Evolutionary conservation across 2,329 filamentous ascomycete species (phyloP), one percentile per base, ranked within the genome.

Genomic region (Fusarium sp.): DNA sequence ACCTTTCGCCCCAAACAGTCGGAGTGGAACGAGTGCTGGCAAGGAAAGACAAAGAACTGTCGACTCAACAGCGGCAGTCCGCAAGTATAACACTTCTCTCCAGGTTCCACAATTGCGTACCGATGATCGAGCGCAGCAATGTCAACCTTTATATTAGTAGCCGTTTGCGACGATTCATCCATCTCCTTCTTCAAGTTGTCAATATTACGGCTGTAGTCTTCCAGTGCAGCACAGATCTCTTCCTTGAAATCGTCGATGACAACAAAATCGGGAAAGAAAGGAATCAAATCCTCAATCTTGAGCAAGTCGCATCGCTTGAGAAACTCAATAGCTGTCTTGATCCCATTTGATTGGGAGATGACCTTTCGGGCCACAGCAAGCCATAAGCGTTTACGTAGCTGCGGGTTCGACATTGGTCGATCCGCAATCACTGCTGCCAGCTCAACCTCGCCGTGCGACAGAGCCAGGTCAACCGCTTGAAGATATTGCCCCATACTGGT

Each of bases 201-300:
- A 72, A 99, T 99, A 72, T 93, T 93, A 40, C 93, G 91, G 48
- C 90, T 92, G 82, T 99, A 99, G 69, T 97, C 93, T 80, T 99
- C 96, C 2, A 99, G 86, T 2, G 97, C 96, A 0, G 89, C 86
- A 81, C 96, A 99, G 40, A 99, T 98, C 78, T 99, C 96, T 69
- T 98, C 94, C 78, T 98, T 98, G 86, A 99, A 99, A 79, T 98
- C 96, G 78, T 99, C 96, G 67, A 99, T 98, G 54, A 98, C 92
- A 25, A 98, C 94, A 77, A 99, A 99, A 78, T 99, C 96, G 0
- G 96, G 96, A 82, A 99, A 99, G 84, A 99, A 98, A 0, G 96
- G 96, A 42, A 99, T 98, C 30, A 99, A 82, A 76, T 99, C 96
- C 81, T 99, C 96, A 69, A 99, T 99, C 68, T 92, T 91, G 50